Evolutionary conservation across 2,329 filamentous ascomycete genomes (phyloP), one percentile per base, ranked within the genome.

Genomic region (Fusarium proliferatum): DNA sequence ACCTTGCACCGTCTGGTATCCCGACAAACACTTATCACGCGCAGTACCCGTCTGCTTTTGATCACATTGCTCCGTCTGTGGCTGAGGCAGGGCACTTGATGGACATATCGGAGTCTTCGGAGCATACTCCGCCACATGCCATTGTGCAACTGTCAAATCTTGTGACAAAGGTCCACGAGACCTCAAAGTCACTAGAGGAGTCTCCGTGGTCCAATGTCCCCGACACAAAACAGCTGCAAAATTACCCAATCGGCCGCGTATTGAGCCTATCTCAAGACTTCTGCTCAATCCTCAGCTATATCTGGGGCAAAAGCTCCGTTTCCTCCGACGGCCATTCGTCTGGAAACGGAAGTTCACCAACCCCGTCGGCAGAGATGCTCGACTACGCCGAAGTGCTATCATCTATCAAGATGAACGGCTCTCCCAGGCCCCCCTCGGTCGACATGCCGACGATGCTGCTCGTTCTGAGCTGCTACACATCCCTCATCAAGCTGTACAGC

Each of bases 401-500:
- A 23, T 51, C n/a, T 10, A 34, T 51, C 48, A 34, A 4, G 6
- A 33, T 30, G 30, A 30, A 30, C 10, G 30, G 30, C 28, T 33
- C 46, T 10, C n/a, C 46, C 9, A 33, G 16, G 26, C 15, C 57
- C 23, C 17, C 43, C 3, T 38, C 34, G 1, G 45, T 41, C 21
- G 45, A 52, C 26, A 60, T 53, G 45, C 57, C 57, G 17, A 60
- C 45, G 9, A 34, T 1, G 6, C 46, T 60, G 2, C 57, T 60
- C 2, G 45, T 60, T 9, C n/a, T 60, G 6, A 60, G 57, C 48
- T 60, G 57, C 33, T 60, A 60, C 36, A 60, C 46, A 4, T 60
- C 57, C 23, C 45, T 60, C 17, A 60, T 36, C 6, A 60, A 60
- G n/a, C 57, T 64, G 3, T 64, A 64, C 28, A 61, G 43, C 21